Percentiles rank a stretch among this genome's conserved stretches.
Conservation (phyloP, 148 eudicot species). For the Euryodendron excelsum region DNA sequence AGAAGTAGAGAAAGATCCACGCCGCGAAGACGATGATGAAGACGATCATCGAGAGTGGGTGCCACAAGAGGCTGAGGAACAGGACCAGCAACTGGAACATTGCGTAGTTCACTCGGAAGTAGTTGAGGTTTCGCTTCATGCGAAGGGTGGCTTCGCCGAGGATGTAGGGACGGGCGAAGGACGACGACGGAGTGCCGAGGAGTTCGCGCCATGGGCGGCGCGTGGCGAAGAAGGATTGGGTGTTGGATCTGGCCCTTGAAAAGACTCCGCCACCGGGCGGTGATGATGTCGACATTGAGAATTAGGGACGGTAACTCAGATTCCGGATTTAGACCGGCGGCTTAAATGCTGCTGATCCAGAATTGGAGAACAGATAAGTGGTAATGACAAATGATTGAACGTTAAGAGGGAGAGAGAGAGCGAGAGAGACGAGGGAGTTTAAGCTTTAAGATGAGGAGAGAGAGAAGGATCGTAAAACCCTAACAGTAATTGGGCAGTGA, state of each 20-base stretch:
- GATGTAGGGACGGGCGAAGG: constrained; percentile 35
- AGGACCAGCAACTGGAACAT: constrained; percentile 27
- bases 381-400: background rate
- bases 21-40: constrained; percentile 31
- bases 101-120: constrained; percentile 53
- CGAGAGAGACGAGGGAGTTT: too few relatives aligned
- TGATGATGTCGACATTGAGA: background rate
- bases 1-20: constrained; percentile 48
- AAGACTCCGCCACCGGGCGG: constrained; percentile 20
- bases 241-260: constrained; percentile 22
- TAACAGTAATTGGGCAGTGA: too few relatives aligned
- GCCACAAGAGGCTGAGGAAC: constrained; percentile 42
- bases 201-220: constrained; percentile 53
- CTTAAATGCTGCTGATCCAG: too few relatives aligned
- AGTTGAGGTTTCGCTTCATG: constrained; percentile 42
- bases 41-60: constrained; percentile 50
- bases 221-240: constrained; percentile 27
- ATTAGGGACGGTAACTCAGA: background rate
- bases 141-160: constrained; percentile 30
- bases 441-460: too few relatives aligned
- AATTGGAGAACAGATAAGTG: background rate
- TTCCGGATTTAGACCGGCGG: background rate
- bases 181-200: constrained; percentile 29
- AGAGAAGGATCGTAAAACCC: too few relatives aligned
- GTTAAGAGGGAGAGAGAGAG: background rate